Evolutionary conservation across 2,329 filamentous ascomycete genomes (phyloP).

Genomic region (Arthrobotrys conoides): DNA sequence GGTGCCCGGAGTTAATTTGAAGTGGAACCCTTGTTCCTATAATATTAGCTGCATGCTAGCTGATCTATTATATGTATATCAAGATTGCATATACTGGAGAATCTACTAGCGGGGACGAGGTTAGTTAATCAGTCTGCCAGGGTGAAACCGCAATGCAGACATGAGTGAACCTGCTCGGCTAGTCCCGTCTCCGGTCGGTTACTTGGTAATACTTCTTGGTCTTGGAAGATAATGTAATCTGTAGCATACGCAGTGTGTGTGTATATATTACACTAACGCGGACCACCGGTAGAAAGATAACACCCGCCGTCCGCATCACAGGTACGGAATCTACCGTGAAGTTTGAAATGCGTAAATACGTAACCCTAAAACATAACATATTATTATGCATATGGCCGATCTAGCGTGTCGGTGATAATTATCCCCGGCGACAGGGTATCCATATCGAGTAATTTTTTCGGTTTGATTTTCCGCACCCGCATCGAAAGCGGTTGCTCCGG

Average conservation of each 20-base stretch:
- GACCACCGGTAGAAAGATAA: neutral
- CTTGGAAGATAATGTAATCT: too few relatives aligned
- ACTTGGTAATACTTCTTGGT: too few relatives aligned
- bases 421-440: constrained; percentile 18
- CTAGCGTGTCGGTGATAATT: constrained; percentile 21
- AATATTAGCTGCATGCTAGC: too few relatives aligned
- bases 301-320: neutral
- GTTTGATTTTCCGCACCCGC: constrained; percentile 9
- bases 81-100: neutral
- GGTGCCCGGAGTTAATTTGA: neutral
- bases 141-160: too few relatives aligned
- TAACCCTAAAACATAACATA: neutral
- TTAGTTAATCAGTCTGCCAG: too few relatives aligned
- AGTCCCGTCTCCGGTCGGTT: neutral
- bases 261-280: neutral
- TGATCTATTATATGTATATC: neutral
- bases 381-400: neutral
- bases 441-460: constrained; percentile 39
- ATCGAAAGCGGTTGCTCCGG: constrained; percentile 15
- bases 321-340: neutral
- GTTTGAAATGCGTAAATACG: neutral
- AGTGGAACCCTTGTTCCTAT: too few relatives aligned
- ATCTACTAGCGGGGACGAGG: neutral
- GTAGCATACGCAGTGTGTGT: too few relatives aligned
- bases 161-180: neutral